Evolutionary conservation across 192 early-diverging fungal species (phyloP), one percentile per base, ranked within the genome.

Genomic region (Coemansia sp.): DNA sequence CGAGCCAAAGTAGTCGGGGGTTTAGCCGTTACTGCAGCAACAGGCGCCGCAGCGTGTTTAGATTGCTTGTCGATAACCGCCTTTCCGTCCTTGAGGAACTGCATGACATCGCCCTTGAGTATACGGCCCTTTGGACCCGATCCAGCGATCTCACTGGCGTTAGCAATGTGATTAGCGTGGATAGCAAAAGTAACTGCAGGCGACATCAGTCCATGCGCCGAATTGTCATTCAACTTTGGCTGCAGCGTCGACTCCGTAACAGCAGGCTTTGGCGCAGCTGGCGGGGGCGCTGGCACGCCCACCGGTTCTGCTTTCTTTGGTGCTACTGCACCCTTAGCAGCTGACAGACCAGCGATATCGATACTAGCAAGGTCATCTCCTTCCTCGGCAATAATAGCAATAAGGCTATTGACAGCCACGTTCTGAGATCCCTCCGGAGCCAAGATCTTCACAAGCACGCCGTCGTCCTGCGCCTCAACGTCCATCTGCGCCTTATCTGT

Each of bases 401-500:
- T 90, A 5, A 90, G 77, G 60, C 87, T 85, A 63, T 87, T 92
- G 29, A 97, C 94, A 34, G 86, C 34, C 12, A 92, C 91, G 70
- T 94, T 92, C 73, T 83, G 81, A 11, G 76, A 23, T 9, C 81
- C 81, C 39, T 90, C 89, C 8, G 75, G 77, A 9, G 91, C 79
- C 77, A 99, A 86, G 70, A 97, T 92, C 89, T 97, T 95, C 76
- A 94, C 97, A 57, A 99, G 74, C 64, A 89, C 93, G 19, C 97
- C 97, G 70, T 99, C 97, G 68, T 99, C 97, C 83, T 98, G 95
- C 69, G 93, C 96, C 80, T 99, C 97, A 64, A 99, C 95, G 75
- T 99, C 97, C 95, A 99, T 98, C 79, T 94, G 93, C 12, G 97
- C 97, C 91, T 99, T 99, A 77, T 99, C 97, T 31, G 97, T 99